A percentile compares a stretch with the other conserved stretches of the same genome.
These are phyloP conservation scores for Vanrija sp. DNA, from an alignment of 1,284 basidiomycete species.

Conservation along the genomic window DNA sequence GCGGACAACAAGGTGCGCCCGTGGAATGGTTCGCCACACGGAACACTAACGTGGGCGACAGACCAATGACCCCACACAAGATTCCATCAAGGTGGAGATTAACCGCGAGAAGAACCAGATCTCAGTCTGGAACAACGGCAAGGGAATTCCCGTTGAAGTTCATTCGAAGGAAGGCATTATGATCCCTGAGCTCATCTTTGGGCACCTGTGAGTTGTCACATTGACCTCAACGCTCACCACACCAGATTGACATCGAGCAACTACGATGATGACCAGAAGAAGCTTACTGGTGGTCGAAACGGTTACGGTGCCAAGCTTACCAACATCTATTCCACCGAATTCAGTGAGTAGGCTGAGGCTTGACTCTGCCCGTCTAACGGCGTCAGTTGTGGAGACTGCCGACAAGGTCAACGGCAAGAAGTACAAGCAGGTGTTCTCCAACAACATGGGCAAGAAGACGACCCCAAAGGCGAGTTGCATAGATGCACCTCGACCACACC, in stretches of 20 bases:
- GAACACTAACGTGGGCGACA: constrained; percentile 36
- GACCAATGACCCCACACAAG: constrained; percentile 88
- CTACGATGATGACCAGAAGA: constrained; percentile 99
- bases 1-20: constrained; percentile 89
- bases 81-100: constrained; percentile 80
- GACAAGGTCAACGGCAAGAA: constrained; percentile 83
- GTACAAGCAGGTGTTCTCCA: constrained; percentile 91
- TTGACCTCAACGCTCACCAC: constrained; percentile 7
- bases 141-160: constrained; percentile 94
- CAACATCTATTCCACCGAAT: constrained; percentile 97
- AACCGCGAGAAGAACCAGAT: constrained; percentile 81
- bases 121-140: constrained; percentile 92
- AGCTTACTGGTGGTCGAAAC: constrained; percentile 96
- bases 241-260: constrained; percentile 81
- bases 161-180: constrained; percentile 90
- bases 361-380: constrained; percentile 1
- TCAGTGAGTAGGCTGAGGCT: constrained; percentile 53
- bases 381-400: constrained; percentile 79
- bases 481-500: background rate
- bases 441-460: constrained; percentile 87
- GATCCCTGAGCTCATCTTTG: constrained; percentile 98
- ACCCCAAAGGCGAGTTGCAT: constrained; percentile 60
- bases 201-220: constrained; percentile 60
- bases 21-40: background rate
- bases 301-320: constrained; percentile 98